Conservation (phyloP, 2,329 filamentous ascomycete genomes). For the Trichoderma gracile region DNA sequence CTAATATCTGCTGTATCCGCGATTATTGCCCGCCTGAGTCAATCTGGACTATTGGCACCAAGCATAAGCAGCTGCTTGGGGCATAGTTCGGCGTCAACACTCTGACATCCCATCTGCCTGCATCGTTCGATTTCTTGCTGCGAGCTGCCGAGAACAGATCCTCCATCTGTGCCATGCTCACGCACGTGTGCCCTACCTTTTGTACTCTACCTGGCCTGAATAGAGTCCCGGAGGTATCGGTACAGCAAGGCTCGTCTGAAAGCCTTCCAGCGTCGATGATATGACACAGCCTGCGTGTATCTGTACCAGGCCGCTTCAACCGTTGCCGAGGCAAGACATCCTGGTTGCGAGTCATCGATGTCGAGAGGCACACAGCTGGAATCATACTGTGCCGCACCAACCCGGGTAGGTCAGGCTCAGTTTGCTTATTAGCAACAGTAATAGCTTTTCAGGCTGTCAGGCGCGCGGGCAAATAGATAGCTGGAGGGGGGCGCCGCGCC, state of each 20-base stretch:
- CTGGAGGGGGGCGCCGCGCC: not conserved
- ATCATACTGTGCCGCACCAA: slow-evolving; percentile 14
- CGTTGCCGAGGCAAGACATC: slow-evolving; percentile 6
- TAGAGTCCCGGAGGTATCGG: no score
- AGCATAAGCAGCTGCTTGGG: no score
- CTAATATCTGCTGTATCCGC: not conserved
- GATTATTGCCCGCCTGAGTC: no score
- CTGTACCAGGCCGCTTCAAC: not conserved
- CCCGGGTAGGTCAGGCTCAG: not conserved
- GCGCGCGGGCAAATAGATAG: slow-evolving; percentile 4
- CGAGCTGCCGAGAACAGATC: slow-evolving; percentile 3
- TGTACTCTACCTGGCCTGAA: not conserved
- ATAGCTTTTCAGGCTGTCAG: not conserved
- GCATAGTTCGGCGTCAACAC: no score
- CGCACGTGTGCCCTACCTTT: slow-evolving; percentile 8
- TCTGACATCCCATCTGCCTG: not conserved
- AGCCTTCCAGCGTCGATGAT: no score
- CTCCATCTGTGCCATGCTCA: not conserved
- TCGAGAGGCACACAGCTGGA: not conserved
- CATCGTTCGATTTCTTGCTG: slow-evolving; percentile 3
- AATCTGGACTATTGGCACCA: not conserved
- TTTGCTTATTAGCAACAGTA: no score
- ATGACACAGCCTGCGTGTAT: no score
- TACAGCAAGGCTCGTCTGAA: no score
- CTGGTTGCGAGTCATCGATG: not conserved